Evolutionary conservation across 208 protist species (phyloP), one percentile per base, ranked within the genome.

Genomic region (Trypanosoma platydactyli): DNA sequence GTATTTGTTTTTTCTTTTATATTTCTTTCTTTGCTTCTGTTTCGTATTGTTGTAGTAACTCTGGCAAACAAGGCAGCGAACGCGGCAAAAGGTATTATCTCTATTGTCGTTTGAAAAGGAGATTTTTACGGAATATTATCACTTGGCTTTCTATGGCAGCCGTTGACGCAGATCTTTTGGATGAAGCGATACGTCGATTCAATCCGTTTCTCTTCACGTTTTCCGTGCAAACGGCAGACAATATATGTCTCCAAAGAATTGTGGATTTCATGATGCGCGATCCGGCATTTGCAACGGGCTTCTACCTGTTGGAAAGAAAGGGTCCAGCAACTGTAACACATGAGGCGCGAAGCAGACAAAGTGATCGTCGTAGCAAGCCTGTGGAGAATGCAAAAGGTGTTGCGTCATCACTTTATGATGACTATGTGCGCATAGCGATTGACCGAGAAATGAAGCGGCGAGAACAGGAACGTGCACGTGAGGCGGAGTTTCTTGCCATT

Each of bases 361-460:
- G 24, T 25, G 57, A 53, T 0, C 25, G 64, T 7, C 13, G 38
- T 42, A 56, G 24, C 22, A 67, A 71, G 60, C 29, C 15, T 15
- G 24, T 38, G 0, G 76, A 74, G 5, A 44, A 46, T 12, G 50
- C 33, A 7, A 73, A 71, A 54, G 57, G 58, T 5, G 27, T 59
- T 0, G 71, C 67, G 1, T n/a, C 45, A 25, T 25, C 40, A 4
- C 45, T 84, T 7, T 50, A 78, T 1, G 72, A 77, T 20, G 81
- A 90, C 38, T 82, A 79, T 22, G 63, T 78, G 13, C 78, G 74
- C 24, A 79, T 91, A n/a, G 85, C 77, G 2, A 65, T 81, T 3
- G 40, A 61, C 0, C 77, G 84, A 0, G 83, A 89, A 46, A 46
- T 74, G 45, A 70, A 61, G 15, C 71, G 77, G 30, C 75, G 66